Evolutionary conservation across 2,329 filamentous ascomycete genomes (phyloP).

Genomic region (Teratosphaeria viscida): DNA sequence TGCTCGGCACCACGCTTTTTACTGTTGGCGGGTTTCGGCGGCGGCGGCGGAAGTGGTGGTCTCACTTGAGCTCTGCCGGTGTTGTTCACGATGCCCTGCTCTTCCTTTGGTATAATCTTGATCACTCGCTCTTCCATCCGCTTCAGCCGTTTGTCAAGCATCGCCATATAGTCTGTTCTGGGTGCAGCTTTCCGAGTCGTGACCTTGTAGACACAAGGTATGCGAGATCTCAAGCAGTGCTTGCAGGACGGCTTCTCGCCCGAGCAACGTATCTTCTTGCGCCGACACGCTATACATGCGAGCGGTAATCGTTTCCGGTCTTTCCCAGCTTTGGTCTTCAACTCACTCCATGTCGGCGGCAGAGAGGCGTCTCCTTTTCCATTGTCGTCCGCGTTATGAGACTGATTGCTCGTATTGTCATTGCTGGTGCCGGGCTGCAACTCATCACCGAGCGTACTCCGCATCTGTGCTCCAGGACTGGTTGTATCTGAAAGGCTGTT

Average conservation of each 20-base stretch:
- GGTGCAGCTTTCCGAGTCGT: conserved; percentile 89
- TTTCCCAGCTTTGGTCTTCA: conserved; percentile 66
- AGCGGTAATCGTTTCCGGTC: conserved; percentile 86
- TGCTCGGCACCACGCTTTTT: conserved; percentile 82
- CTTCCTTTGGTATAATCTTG: conserved; percentile 83
- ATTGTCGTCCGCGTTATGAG: conserved; percentile 2
- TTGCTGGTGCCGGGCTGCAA: conserved; percentile 4
- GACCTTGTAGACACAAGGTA: conserved; percentile 95
- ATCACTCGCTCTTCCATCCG: conserved; percentile 97
- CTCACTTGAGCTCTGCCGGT: conserved; percentile 78
- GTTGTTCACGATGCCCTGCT: conserved; percentile 55
- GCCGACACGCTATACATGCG: conserved; percentile 87
- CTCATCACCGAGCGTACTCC: conserved; percentile 5
- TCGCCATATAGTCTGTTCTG: conserved; percentile 96
- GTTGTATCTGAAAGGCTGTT: conserved; percentile 22
- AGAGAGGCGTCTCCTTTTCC: conserved; percentile 1
- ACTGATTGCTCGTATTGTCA: conserved; percentile 4
- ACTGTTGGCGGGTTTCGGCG: conserved; percentile 41
- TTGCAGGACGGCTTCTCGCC: conserved; percentile 97
- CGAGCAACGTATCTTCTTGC: conserved; percentile 97
- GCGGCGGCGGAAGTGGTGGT: conserved; percentile 54
- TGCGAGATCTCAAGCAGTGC: conserved; percentile 82
- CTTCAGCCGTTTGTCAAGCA: conserved; percentile 91
- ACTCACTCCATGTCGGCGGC: conserved; percentile 39
- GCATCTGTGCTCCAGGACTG: conserved; percentile 12